Evolutionary conservation across 2,329 filamentous ascomycete genomes (phyloP), one percentile per base, ranked within the genome.

Genomic region (Clarireedia homoeocarpa): DNA sequence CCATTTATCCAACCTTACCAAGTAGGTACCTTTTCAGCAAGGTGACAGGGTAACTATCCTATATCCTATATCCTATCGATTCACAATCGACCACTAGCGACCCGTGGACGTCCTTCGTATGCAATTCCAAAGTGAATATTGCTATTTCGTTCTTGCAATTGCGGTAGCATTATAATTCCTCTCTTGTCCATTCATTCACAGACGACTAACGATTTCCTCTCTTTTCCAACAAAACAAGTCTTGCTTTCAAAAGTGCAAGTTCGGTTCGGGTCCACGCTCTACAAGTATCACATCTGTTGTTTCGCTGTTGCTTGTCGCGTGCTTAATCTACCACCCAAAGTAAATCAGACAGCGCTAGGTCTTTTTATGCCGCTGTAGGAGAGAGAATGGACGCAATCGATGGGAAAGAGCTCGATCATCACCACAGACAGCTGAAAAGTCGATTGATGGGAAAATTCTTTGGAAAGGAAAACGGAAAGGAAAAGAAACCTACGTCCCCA

Each of bases 361-460:
- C 10, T 14, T 42, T 42, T 17, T 10, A 42, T 42, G 39, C 17
- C 17, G n/a, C 15, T 14, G 39, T 20, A 14, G 15, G 9, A 42
- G 17, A 42, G 15, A 42, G 2, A 20, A 55, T 55, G 52, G 52
- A 55, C n/a, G 38, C 54, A 46, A 38, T 40, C 26, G 54, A 53
- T 55, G 61, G 59, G 7, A 68, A 65, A 56, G 66, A 68, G 34
- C n/a, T 54, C n/a, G 50, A 60, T 52, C 30, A 55, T 20, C 48
- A 60, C 51, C 30, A 55, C n/a, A 56, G 30, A 30, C 54, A 52
- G n/a, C 48, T 40, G 30, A 57, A 57, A n/a, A 59, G 56, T 65
- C 81, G 82, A 59, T 70, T 85, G 48, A 85, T 85, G 77, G 82
- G 82, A 62, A 66, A 64, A 53, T 73, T 85, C 2, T 66, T 68